phyloP scores from a whole-genome alignment of 1,284 basidiomycete genomes.

The Leccinum solheimii region DNA sequence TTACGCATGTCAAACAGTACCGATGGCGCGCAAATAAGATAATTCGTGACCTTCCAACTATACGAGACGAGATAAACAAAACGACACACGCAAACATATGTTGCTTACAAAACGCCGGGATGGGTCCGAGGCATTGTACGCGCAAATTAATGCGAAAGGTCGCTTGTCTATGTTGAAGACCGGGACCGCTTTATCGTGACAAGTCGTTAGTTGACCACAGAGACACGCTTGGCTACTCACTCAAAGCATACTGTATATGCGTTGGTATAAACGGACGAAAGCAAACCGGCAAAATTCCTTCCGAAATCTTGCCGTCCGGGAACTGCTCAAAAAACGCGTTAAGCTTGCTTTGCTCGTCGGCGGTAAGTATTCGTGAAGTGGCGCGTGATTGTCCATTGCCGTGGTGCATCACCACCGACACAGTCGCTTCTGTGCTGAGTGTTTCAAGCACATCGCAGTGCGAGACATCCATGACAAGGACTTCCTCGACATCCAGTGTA shows the following conservation, averaged over 20 bases:
- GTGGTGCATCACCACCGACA: slow-evolving; percentile 61
- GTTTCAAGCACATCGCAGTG: slow-evolving; percentile 88
- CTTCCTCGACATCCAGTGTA: slow-evolving; percentile 90
- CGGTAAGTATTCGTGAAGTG: slow-evolving; percentile 53
- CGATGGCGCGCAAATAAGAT: slow-evolving; percentile 87
- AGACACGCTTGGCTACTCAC: slow-evolving; percentile 43
- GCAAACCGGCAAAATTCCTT: slow-evolving; percentile 76
- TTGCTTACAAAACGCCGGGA: slow-evolving; percentile 73
- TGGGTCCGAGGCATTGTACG: slow-evolving; percentile 82
- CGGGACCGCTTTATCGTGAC: slow-evolving; percentile 64
- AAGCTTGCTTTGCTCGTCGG: slow-evolving; percentile 70
- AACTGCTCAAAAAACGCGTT: slow-evolving; percentile 74
- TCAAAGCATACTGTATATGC: slow-evolving; percentile 81
- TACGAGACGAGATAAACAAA: slow-evolving; percentile 6
- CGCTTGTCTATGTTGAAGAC: slow-evolving; percentile 94
- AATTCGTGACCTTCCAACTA: slow-evolving; percentile 90
- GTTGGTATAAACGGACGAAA: slow-evolving; percentile 79
- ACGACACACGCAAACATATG: not conserved
- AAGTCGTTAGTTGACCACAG: slow-evolving; percentile 3
- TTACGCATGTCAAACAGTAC: slow-evolving; percentile 35
- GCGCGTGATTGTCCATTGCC: slow-evolving; percentile 36
- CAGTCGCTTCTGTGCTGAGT: slow-evolving; percentile 62
- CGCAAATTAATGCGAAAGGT: slow-evolving; percentile 90
- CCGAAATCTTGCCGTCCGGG: slow-evolving; percentile 84
- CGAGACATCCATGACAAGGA: slow-evolving; percentile 89